Percentiles rank a stretch among this genome's conserved stretches.
phyloP scores from a whole-genome alignment of 2,329 filamentous ascomycete species.

The Moelleriella libera region DNA sequence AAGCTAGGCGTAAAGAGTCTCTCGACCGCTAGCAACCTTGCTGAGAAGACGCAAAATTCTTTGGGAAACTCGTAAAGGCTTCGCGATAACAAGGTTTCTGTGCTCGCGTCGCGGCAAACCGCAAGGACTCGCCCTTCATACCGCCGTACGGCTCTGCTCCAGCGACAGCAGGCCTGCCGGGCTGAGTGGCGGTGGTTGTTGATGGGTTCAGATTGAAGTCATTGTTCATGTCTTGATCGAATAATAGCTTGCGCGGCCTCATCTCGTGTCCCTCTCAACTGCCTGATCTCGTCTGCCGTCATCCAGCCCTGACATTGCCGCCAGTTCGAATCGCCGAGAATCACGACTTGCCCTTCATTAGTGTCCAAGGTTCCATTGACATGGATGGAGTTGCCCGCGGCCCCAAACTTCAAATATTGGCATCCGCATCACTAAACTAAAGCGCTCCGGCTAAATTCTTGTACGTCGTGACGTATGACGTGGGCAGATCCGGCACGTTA shows the following conservation, averaged over 20 bases:
- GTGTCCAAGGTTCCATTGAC: not conserved
- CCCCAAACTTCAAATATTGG: not conserved
- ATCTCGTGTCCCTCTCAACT: not conserved
- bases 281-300: not conserved
- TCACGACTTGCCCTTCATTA: not conserved
- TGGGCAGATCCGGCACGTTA: not conserved
- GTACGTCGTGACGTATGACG: not conserved
- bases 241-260: not conserved
- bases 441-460: not conserved
- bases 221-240: not conserved
- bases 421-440: not conserved
- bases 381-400: not conserved
- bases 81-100: not conserved
- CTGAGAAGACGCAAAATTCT: not conserved
- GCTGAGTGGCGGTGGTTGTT: not conserved
- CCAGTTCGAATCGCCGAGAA: not conserved
- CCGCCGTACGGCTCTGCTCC: not conserved
- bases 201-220: not conserved
- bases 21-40: not conserved
- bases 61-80: not conserved
- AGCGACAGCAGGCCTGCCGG: not conserved
- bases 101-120: not conserved
- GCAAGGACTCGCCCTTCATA: not conserved
- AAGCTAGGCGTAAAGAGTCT: not conserved
- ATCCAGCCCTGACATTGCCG: not conserved